Conservation (phyloP, 345 rosid genomes). For the Abelmoschus esculentus region DNA sequence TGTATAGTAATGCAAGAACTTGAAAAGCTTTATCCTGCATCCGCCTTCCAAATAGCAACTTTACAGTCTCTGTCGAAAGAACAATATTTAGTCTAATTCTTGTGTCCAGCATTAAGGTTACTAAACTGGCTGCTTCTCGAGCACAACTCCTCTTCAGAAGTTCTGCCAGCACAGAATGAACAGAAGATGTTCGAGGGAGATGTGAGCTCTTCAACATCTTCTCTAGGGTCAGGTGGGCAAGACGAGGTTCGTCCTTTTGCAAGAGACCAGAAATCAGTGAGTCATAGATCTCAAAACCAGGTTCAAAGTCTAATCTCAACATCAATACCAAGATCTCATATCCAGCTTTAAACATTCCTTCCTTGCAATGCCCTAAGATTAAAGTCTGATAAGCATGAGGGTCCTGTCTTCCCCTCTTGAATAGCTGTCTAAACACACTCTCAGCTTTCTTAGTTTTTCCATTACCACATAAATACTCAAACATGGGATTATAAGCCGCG, state of each 20-base stretch:
- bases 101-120: constrained; percentile 53
- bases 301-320: constrained; percentile 61
- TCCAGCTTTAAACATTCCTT: constrained; percentile 49
- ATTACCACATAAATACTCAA: constrained; percentile 55
- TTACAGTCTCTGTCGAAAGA: constrained; percentile 51
- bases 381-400: constrained; percentile 57
- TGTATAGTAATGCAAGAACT: constrained; percentile 40
- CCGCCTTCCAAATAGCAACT: constrained; percentile 37
- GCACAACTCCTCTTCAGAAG: constrained; percentile 43
- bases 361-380: constrained; percentile 70
- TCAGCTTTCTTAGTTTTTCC: constrained; percentile 71
- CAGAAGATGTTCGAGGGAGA: constrained; percentile 48
- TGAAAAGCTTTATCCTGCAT: constrained; percentile 45
- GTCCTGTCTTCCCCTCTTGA: constrained; percentile 78
- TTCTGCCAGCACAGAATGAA: constrained; percentile 50
- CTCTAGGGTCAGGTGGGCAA: constrained; percentile 50
- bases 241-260: constrained; percentile 46
- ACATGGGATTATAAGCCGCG: constrained; percentile 73
- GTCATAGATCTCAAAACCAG: constrained; percentile 52
- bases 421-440: constrained; percentile 62
- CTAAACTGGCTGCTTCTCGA: constrained; percentile 43
- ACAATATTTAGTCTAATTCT: constrained; percentile 43
- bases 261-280: constrained; percentile 51
- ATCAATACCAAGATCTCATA: constrained; percentile 60
- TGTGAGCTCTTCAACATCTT: constrained; percentile 69